These are phyloP conservation scores for Phylloporus sp. DNA, from an alignment of 768 basidiomycete genomes.

Conservation along the genomic window DNA sequence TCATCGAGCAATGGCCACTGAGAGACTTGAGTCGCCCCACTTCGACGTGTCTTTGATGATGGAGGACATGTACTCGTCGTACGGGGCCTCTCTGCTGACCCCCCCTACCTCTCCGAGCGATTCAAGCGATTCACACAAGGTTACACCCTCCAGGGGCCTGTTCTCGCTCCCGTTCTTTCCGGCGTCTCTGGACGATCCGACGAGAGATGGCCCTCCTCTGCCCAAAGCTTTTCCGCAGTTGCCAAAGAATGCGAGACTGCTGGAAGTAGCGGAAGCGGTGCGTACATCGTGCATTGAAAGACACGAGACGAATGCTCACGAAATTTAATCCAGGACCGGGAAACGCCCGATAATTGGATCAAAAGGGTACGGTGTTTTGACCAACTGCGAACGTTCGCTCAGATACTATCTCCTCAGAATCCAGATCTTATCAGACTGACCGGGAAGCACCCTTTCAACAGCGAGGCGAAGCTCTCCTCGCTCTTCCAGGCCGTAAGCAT, in stretches of 20 bases:
- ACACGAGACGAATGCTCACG: not conserved
- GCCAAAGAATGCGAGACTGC: constrained; percentile 19
- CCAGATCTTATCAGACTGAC: constrained; percentile 47
- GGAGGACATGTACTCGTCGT: constrained; percentile 5
- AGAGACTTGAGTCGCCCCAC: not conserved
- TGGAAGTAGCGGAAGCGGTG: constrained; percentile 24
- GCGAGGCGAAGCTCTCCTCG: constrained; percentile 44
- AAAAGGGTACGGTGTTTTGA: constrained; percentile 23
- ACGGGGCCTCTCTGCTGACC: constrained; percentile 8
- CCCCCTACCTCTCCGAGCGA: constrained; percentile 5
- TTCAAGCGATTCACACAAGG: not conserved
- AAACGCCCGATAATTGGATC: constrained; percentile 42
- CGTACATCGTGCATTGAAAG: not conserved
- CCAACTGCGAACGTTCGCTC: not conserved
- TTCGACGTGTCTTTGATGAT: constrained; percentile 1
- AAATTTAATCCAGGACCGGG: constrained; percentile 22
- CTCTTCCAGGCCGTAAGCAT: constrained; percentile 38
- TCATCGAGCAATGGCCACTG: not conserved
- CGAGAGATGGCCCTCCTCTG: constrained; percentile 20
- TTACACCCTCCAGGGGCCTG: not conserved
- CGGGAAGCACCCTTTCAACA: constrained; percentile 61
- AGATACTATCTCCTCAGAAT: constrained; percentile 16
- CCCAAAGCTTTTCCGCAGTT: constrained; percentile 22
- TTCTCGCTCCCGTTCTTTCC: constrained; percentile 18
- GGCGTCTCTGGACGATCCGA: constrained; percentile 13